Evolutionary conservation across 441 rosid genomes (phyloP).

Genomic region (Macaranga tanarius): DNA sequence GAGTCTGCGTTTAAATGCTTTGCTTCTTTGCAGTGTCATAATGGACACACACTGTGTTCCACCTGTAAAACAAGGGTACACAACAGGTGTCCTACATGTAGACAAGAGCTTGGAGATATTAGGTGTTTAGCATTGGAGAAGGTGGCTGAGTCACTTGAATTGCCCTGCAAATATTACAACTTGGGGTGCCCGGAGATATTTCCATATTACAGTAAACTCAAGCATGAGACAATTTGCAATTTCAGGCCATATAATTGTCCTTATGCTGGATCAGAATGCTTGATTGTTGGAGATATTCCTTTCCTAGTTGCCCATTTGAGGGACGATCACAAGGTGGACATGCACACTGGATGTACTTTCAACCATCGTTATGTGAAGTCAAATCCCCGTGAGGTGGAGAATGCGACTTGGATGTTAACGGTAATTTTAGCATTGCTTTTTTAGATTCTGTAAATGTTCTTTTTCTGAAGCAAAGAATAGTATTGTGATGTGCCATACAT

Average conservation of each 20-base stretch:
- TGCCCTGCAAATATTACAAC: conserved; percentile 78
- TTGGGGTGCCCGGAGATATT: conserved; percentile 88
- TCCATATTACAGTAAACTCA: conserved; percentile 86
- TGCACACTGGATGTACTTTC: conserved; percentile 84
- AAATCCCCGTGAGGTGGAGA: conserved; percentile 89
- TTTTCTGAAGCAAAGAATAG: neutral
- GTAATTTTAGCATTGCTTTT: conserved; percentile 16
- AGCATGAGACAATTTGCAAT: conserved; percentile 77
- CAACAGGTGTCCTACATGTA: conserved; percentile 83
- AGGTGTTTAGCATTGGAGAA: conserved; percentile 78
- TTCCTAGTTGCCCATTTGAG: conserved; percentile 74
- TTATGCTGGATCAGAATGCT: conserved; percentile 88
- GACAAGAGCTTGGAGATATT: conserved; percentile 74
- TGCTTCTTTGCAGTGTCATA: conserved; percentile 59
- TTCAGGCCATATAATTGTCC: conserved; percentile 91
- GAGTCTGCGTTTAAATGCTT: conserved; percentile 10
- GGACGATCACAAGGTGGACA: conserved; percentile 90
- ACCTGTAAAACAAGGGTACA: conserved; percentile 86
- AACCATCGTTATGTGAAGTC: conserved; percentile 90
- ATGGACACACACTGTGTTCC: conserved; percentile 83
- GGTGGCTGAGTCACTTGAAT: conserved; percentile 86
- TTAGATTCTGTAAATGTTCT: neutral
- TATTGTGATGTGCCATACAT: neutral
- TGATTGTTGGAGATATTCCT: conserved; percentile 68
- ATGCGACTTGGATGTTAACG: conserved; percentile 81